Conservation (phyloP, 1,284 basidiomycete species). For the Leccinum insolens region DNA sequence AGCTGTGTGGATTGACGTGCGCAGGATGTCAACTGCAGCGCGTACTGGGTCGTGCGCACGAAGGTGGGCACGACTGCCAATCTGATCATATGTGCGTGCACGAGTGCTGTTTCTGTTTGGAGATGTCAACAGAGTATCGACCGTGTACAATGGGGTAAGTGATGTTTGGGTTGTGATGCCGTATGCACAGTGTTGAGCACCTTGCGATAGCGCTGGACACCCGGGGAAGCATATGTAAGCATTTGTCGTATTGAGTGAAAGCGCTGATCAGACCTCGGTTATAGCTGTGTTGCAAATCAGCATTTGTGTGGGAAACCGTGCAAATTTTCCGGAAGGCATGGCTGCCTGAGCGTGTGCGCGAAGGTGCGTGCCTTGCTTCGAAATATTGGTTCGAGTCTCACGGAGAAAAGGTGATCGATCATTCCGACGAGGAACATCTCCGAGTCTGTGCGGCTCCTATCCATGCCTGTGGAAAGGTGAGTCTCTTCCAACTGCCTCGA, state of each 20-base stretch:
- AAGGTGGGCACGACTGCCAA: slow-evolving; percentile 48
- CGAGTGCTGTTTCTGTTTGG: slow-evolving; percentile 46
- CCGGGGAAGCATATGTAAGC: slow-evolving; percentile 52
- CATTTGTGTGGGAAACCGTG: slow-evolving; percentile 58
- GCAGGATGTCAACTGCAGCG: slow-evolving; percentile 50
- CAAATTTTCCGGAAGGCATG: slow-evolving; percentile 43
- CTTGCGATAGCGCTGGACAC: slow-evolving; percentile 52
- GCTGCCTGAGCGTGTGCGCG: slow-evolving; percentile 51
- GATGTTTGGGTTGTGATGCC: background rate
- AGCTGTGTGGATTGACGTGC: slow-evolving; percentile 54
- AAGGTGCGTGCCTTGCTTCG: slow-evolving; percentile 38
- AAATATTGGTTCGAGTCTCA: background rate
- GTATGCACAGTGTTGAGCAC: background rate
- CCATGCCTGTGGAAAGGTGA: slow-evolving; percentile 58
- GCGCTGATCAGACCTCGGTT: background rate
- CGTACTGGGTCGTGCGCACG: slow-evolving; percentile 46
- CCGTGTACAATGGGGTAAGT: slow-evolving; percentile 50
- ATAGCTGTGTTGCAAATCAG: slow-evolving; percentile 48
- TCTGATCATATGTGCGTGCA: slow-evolving; percentile 50
- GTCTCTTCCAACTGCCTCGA: background rate
- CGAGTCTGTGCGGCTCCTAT: slow-evolving; percentile 47
- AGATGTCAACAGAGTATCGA: slow-evolving; percentile 33
- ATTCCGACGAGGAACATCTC: slow-evolving; percentile 49
- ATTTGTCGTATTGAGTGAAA: slow-evolving; percentile 5
- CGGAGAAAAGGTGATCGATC: slow-evolving; percentile 41